Evolutionary conservation across 345 rosid genomes (phyloP).

Genomic region (Viola odorata): DNA sequence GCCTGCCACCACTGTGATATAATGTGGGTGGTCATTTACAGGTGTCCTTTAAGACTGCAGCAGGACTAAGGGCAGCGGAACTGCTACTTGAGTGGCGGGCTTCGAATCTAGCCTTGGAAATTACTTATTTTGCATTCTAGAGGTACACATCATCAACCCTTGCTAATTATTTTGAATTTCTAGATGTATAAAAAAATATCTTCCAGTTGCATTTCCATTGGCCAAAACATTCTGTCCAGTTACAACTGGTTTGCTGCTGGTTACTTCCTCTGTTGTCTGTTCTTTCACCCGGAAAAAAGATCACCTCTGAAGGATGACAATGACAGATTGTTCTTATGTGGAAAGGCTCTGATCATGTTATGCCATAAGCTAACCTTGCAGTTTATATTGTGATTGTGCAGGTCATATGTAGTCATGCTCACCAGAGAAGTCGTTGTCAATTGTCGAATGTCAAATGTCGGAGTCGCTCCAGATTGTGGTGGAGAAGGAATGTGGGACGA

Average conservation of each 20-base stretch:
- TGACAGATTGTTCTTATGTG: too few relatives aligned
- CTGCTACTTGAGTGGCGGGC: slow-evolving; percentile 84
- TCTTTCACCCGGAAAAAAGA: too few relatives aligned
- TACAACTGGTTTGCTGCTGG: too few relatives aligned
- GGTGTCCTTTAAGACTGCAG: slow-evolving; percentile 68
- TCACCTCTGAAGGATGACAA: too few relatives aligned
- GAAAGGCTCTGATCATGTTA: not conserved
- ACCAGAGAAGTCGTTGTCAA: slow-evolving; percentile 58
- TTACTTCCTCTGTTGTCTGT: too few relatives aligned
- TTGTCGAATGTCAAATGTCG: slow-evolving; percentile 42
- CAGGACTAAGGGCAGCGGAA: slow-evolving; percentile 68
- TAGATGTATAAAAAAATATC: too few relatives aligned
- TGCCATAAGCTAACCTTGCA: not conserved
- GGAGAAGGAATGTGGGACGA: slow-evolving; percentile 48
- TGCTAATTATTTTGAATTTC: not conserved
- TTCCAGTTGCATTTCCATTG: too few relatives aligned
- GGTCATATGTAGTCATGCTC: slow-evolving; percentile 72
- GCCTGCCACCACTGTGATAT: not conserved
- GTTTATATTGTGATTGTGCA: slow-evolving; percentile 30
- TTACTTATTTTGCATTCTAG: slow-evolving; percentile 68
- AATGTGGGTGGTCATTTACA: slow-evolving; percentile 15
- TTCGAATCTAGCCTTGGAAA: slow-evolving; percentile 81
- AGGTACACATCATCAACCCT: slow-evolving; percentile 33
- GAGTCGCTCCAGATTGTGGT: slow-evolving; percentile 41
- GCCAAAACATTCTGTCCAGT: too few relatives aligned